A percentile compares a stretch with the other conserved stretches of the same genome.
Evolutionary conservation across 1,139 yeast species (phyloP).

Genomic region (Saccharomyces hybrid): DNA sequence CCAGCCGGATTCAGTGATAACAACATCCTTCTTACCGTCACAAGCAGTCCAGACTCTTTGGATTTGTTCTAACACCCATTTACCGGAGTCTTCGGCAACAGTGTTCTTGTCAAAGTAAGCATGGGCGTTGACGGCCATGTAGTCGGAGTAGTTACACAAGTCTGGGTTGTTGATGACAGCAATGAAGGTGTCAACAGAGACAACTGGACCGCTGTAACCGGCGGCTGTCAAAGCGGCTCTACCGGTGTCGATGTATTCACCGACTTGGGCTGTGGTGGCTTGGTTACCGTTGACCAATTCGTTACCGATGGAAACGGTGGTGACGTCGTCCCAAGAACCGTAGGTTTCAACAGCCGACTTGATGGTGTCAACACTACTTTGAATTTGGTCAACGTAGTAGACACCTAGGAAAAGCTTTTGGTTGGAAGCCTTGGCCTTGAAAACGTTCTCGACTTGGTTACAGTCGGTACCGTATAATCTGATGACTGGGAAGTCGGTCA

Average conservation of each 20-base stretch:
- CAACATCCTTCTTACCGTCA: constrained; percentile 48
- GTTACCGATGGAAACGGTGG: constrained; percentile 74
- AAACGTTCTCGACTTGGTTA: constrained; percentile 62
- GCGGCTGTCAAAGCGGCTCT: constrained; percentile 54
- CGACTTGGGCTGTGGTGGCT: constrained; percentile 53
- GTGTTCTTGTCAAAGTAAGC: constrained; percentile 72
- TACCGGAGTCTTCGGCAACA: constrained; percentile 58
- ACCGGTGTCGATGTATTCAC: constrained; percentile 47
- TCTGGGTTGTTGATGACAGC: constrained; percentile 67
- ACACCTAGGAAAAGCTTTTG: constrained; percentile 73
- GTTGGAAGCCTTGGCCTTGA: constrained; percentile 48
- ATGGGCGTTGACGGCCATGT: constrained; percentile 75
- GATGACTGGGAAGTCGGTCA: constrained; percentile 50
- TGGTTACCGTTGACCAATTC: constrained; percentile 66
- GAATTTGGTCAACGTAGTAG: constrained; percentile 48
- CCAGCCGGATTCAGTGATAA: constrained; percentile 78
- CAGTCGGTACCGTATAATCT: constrained; percentile 84
- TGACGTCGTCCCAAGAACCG: constrained; percentile 62
- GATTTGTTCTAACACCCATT: constrained; percentile 62
- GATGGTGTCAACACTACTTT: constrained; percentile 45
- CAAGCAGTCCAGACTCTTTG: constrained; percentile 60
- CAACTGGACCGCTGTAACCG: constrained; percentile 62
- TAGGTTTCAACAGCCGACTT: constrained; percentile 46
- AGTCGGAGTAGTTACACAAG: constrained; percentile 64
- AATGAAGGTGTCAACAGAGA: constrained; percentile 71